Conservation (phyloP, 495 filamentous ascomycete species). For the Penicillium pulvis region DNA sequence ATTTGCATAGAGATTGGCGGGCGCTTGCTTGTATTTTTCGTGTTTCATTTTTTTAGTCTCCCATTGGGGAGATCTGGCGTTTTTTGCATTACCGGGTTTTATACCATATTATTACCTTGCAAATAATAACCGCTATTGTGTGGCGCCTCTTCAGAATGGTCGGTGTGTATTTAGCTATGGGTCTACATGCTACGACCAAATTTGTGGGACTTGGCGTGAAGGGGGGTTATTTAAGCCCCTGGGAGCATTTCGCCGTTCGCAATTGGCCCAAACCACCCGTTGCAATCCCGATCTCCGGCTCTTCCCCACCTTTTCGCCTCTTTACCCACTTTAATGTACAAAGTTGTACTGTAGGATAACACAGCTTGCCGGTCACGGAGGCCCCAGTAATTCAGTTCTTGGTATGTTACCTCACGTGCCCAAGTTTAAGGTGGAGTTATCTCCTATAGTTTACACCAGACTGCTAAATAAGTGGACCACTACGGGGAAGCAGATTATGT, state of each 20-base stretch:
- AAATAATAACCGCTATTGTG: neutral
- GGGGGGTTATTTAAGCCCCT: neutral
- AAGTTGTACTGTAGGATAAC: neutral
- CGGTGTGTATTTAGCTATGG: conserved; percentile 5
- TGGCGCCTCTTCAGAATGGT: neutral
- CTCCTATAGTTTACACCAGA: neutral
- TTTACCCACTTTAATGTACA: neutral
- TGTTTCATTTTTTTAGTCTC: neutral
- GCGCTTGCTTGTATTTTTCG: neutral
- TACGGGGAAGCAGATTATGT: conserved; percentile 19
- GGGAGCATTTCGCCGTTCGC: neutral
- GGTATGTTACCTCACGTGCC: conserved; percentile 3
- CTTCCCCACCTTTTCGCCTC: conserved; percentile 2
- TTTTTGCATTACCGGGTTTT: neutral
- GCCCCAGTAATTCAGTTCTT: neutral
- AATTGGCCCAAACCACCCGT: neutral
- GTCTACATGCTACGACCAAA: neutral
- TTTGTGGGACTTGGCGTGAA: neutral
- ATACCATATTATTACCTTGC: conserved; percentile 4
- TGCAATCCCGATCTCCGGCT: conserved; percentile 2
- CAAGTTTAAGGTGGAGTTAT: neutral
- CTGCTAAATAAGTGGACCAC: neutral
- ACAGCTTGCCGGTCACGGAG: neutral
- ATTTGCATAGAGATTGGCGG: conserved; percentile 6
- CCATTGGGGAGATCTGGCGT: neutral